Evolutionary conservation across 1,284 basidiomycete species (phyloP).

Genomic region (Ganoderma multipileum): DNA sequence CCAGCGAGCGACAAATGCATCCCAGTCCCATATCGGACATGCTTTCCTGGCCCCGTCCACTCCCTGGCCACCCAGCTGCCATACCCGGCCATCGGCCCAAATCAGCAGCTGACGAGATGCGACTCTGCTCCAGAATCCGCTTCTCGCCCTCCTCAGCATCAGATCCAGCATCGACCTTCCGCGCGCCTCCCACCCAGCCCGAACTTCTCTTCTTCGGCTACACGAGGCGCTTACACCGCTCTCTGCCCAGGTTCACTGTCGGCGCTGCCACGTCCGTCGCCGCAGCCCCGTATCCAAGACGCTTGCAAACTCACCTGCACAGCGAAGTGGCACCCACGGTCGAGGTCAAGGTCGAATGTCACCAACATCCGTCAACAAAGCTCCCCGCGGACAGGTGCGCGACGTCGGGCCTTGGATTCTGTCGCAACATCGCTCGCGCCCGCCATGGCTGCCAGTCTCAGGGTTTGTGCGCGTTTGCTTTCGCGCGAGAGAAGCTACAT

Average conservation of each 20-base stretch:
- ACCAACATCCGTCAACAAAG: conserved; percentile 9
- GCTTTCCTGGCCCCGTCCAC: conserved; percentile 11
- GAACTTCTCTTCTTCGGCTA: conserved; percentile 13
- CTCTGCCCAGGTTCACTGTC: not conserved
- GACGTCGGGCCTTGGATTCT: not conserved
- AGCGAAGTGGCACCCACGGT: not conserved
- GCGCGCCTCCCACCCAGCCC: not conserved
- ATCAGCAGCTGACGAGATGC: conserved; percentile 33
- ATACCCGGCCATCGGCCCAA: conserved; percentile 28
- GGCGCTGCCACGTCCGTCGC: not conserved
- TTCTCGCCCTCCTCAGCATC: conserved; percentile 9
- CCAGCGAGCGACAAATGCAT: conserved; percentile 11
- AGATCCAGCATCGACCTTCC: conserved; percentile 6
- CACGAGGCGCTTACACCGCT: conserved; percentile 13
- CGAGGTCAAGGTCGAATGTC: not conserved
- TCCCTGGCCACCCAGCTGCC: conserved; percentile 32
- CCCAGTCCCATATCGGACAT: conserved; percentile 25
- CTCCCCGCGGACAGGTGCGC: conserved; percentile 5
- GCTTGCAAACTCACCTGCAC: not conserved
- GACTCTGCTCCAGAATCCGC: conserved; percentile 30
- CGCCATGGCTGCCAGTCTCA: conserved; percentile 13
- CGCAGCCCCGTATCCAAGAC: conserved; percentile 4
- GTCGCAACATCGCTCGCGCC: conserved; percentile 5
- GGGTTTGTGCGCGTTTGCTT: conserved; percentile 1
- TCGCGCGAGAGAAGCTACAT: conserved; percentile 7